A percentile compares a stretch with the other conserved stretches of the same genome.
These are phyloP conservation scores for Cryptococcus maquisensis DNA, from an alignment of 1,284 basidiomycete species.

Conservation along the genomic window DNA sequence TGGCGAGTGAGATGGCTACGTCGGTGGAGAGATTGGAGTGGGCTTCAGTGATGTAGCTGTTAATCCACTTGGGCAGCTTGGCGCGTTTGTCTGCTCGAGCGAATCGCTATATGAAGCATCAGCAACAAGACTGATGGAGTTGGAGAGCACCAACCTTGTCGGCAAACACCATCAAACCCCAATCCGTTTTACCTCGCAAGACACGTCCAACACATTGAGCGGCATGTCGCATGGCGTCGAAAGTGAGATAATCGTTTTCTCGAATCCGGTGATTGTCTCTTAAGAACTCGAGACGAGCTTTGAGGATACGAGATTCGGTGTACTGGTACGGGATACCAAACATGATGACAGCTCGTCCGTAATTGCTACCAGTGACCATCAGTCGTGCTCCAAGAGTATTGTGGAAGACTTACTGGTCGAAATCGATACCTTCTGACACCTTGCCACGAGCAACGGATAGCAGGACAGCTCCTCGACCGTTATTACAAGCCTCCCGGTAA, in stretches of 20 bases:
- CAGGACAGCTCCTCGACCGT: conserved; percentile 93
- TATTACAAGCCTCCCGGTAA: conserved; percentile 96
- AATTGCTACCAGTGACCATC: conserved; percentile 57
- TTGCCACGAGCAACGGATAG: conserved; percentile 98
- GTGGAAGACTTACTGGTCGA: conserved; percentile 65
- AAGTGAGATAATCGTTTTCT: conserved; percentile 97
- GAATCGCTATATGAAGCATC: conserved; percentile 65
- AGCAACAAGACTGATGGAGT: conserved; percentile 2
- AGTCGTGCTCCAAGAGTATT: neutral
- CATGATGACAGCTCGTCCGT: conserved; percentile 99
- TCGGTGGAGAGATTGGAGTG: conserved; percentile 97
- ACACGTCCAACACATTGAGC: conserved; percentile 99
- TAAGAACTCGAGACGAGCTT: conserved; percentile 94
- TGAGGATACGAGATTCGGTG: conserved; percentile 95
- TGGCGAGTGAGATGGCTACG: conserved; percentile 93
- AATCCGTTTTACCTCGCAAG: conserved; percentile 96
- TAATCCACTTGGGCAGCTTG: conserved; percentile 98
- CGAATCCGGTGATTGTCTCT: conserved; percentile 97
- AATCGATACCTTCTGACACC: conserved; percentile 99
- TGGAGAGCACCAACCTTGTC: conserved; percentile 67
- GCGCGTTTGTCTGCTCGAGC: conserved; percentile 93
- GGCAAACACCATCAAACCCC: conserved; percentile 99
- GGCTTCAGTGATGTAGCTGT: conserved; percentile 97
- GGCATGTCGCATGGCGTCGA: conserved; percentile 99
- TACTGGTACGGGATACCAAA: conserved; percentile 99